Percentiles rank a stretch among this genome's conserved stretches.
Conservation (phyloP, 2,329 filamentous ascomycete species). For the Fusarium nematophilum region DNA sequence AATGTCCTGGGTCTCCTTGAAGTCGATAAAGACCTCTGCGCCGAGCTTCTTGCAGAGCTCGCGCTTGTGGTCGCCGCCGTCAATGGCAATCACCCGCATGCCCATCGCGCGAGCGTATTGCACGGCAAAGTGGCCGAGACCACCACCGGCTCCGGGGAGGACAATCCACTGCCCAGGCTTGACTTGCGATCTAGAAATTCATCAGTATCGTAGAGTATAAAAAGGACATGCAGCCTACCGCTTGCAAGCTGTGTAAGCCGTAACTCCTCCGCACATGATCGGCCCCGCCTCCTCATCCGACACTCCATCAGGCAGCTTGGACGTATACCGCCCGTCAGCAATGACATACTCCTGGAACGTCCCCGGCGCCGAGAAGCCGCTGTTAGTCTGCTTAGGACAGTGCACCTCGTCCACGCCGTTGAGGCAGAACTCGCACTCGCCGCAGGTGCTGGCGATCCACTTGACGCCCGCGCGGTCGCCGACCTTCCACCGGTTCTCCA, state of each 20-base stretch:
- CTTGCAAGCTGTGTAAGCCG: conserved; percentile 86
- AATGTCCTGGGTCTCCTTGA: conserved; percentile 76
- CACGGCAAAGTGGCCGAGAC: conserved; percentile 77
- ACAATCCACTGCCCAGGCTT: conserved; percentile 80
- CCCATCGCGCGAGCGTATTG: conserved; percentile 94
- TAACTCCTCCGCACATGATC: conserved; percentile 83
- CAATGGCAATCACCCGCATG: conserved; percentile 79
- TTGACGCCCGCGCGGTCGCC: conserved; percentile 88
- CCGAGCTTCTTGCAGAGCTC: conserved; percentile 76
- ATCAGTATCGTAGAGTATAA: background rate
- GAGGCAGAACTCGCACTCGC: conserved; percentile 83
- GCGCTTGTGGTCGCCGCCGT: conserved; percentile 82
- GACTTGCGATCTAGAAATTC: conserved; percentile 62
- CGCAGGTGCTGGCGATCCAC: conserved; percentile 88
- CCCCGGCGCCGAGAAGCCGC: conserved; percentile 89
- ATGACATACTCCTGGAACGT: conserved; percentile 91
- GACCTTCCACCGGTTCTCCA: conserved; percentile 74
- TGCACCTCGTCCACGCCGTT: conserved; percentile 79
- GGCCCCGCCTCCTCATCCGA: conserved; percentile 80
- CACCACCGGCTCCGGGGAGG: conserved; percentile 86
- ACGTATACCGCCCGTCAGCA: conserved; percentile 83
- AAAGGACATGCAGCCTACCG: conserved; percentile 58
- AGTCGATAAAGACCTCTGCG: conserved; percentile 80
- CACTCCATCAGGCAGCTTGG: conserved; percentile 78
- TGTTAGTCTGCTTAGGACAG: conserved; percentile 77